Evolutionary conservation across 176 grass and related monocot species (phyloP), one percentile per base, ranked within the genome.

Genomic region (Paspalum notatum): DNA sequence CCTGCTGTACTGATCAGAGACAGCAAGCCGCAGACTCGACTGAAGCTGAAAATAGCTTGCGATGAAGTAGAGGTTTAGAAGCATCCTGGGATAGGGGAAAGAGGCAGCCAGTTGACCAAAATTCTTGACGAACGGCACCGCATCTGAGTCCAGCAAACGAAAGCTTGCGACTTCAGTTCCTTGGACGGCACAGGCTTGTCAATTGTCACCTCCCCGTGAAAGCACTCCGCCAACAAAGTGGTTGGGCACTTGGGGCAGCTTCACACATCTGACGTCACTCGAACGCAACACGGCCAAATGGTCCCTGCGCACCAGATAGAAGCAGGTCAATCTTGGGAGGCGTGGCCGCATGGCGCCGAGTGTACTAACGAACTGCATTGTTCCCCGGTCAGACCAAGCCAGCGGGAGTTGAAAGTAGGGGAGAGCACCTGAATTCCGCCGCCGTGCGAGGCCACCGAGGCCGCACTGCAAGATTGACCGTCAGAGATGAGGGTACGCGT

Each of bases 251-350:
- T 32, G 32, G 32, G 32, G 32, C 21, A 25, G 66, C 13, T 66
- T 65, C 44, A 7, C 68, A 5, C 80, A 66, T 14, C 44, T 61
- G 59, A 54, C 56, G 57, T 75, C 77, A 51, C 51, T 13, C 32
- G 12, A 12, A 62, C 38, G 55, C 45, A 49, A 77, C 45, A 25
- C 48, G 13, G 27, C 9, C 37, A 76, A 76, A 42, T 50, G 52
- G 50, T 67, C 13, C 11, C 25, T 51, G 50, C 32, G 10, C 12
- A 67, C 24, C 18, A 7, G 60, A 66, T 52, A 18, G 68, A 71
- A 64, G 20, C 15, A 17, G 71, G 77, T 81, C 87, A 89, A 85
- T 80, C 48, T 52, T 77, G 75, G 72, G 77, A 10, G 71, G 63
- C 80, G 63, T 21, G 39, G 49, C 18, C 26, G 2, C 9, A 11